Base-by-base conservation (phyloP, 2,329 filamentous ascomycete species). In the Rhynchosporium graminicola region DNA sequence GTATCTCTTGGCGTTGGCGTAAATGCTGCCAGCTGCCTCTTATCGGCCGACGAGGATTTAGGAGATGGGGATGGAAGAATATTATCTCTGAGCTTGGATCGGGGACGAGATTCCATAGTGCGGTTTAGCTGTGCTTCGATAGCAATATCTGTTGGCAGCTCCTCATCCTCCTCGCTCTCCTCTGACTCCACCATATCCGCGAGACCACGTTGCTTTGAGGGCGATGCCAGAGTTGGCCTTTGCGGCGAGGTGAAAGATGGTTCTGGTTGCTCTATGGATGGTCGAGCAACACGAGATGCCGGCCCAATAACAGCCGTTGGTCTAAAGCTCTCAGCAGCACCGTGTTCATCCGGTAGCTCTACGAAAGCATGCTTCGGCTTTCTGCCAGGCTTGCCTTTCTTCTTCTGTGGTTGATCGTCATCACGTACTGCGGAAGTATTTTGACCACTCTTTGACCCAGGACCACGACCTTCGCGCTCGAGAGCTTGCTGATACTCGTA, bases 401-500 rank as follows among this genome's bases (percentile, higher is more conserved):
- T n/a, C 38, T 52, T 61, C 20, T 20, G 20, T 28, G 28, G 26
- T 6, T 36, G 3, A 38, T 13, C 15, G 0, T 26, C 28, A 12
- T 57, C 60, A 57, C 45, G 52, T 61, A 54, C 15, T 6, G 38
- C 60, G 6, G 26, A 50, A 45, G 28, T n/a, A 48, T 59, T 28
- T 15, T 55, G 46, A 26, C 28, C 46, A 40, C 40, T 45, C 46
- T 50, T 56, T 28, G 43, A 9, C 4, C 64, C 58, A 43, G 61
- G 65, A 9, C 55, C 62, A 45, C 54, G 13, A 61, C 56, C 40
- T 12, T 65, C 57, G 46, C 51, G 52, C 20, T 59, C 36, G 4
- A 63, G 51, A 4, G 60, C 60, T 33, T 67, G 73, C 2, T 75
- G 71, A 59, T 78, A 80, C 65, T 87, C 84, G 76, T 80, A 88